These are phyloP conservation scores for Hippophae tibetana DNA, from an alignment of 306 rosid genomes.

Conservation along the genomic window DNA sequence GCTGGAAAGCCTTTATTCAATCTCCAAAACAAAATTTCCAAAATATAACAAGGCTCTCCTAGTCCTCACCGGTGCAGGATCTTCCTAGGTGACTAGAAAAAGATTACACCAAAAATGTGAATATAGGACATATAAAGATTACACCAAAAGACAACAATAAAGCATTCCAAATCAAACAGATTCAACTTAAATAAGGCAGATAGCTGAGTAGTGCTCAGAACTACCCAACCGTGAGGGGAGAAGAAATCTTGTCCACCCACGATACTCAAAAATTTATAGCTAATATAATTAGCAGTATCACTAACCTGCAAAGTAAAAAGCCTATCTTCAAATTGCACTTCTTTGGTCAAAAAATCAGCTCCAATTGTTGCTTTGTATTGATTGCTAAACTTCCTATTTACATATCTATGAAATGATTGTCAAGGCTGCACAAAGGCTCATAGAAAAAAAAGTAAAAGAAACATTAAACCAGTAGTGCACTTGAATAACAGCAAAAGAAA, in stretches of 20 bases:
- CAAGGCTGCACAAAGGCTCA: slow-evolving; percentile 17
- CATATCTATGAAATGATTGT: slow-evolving; percentile 57
- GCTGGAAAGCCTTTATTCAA: no score
- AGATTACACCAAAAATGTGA: not conserved
- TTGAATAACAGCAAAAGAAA: slow-evolving; percentile 2
- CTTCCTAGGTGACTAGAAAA: not conserved
- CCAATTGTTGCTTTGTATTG: slow-evolving; percentile 98
- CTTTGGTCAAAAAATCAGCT: slow-evolving; percentile 92
- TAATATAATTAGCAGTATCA: slow-evolving; percentile 1
- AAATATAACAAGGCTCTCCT: no score
- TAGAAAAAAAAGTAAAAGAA: slow-evolving; percentile 1
- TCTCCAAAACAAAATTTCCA: no score
- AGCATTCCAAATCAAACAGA: not conserved
- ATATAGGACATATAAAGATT: not conserved
- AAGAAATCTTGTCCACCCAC: no score
- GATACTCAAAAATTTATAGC: not conserved
- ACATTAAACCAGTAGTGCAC: not conserved
- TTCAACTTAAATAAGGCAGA: not conserved
- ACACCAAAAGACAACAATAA: not conserved
- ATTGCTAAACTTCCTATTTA: slow-evolving; percentile 94
- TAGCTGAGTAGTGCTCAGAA: not conserved
- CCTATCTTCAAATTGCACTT: slow-evolving; percentile 97
- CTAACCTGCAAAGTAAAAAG: slow-evolving; percentile 94
- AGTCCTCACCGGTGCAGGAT: no score
- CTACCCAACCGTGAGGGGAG: no score